Evolutionary conservation across 1,284 basidiomycete species (phyloP), one percentile per base, ranked within the genome.

Genomic region (Meripilus lineatus): DNA sequence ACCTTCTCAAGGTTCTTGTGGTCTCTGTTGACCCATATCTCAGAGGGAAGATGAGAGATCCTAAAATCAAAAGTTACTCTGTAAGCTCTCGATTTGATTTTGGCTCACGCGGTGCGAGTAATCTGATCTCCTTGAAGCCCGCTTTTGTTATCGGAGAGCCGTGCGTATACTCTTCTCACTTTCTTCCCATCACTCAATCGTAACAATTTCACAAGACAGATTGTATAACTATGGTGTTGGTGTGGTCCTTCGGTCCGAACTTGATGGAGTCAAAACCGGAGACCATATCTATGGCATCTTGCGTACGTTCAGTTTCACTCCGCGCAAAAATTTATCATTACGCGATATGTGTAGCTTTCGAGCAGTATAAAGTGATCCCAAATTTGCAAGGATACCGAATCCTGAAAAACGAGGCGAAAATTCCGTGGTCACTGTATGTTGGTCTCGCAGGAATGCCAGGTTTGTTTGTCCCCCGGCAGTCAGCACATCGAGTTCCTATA

Each of bases 21-120:
- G 50, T 75, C 3, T 71, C 66, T 13, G 61, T 77, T 23, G 76
- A 79, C 50, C 76, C 77, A 0, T 77, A 76, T 56, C 52, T 75
- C 59, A 55, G 64, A 21, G 57, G 56, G 10, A 45, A 54, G 38
- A 66, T 76, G 74, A 54, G 62, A 6, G 51, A 46, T 5, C 48
- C 58, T 1, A 46, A 42, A 5, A 45, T 47, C 3, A 42, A 58
- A 38, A 63, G 56, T 6, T 67, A 68, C 42, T 37, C 50, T 2
- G 61, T 45, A 32, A 34, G 26, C 39, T 45, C 33, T 10, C 44
- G 8, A 10, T 30, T 30, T n/a, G 28, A 30, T n/a, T n/a, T n/a
- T n/a, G n/a, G n/a, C n/a, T n/a, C n/a, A n/a, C n/a, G n/a, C n/a
- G n/a, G n/a, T n/a, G n/a, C n/a, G n/a, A n/a, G n/a, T n/a, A n/a